Evolutionary conservation across 495 filamentous ascomycete species (phyloP), one percentile per base, ranked within the genome.

Genomic region (Clohesyomyces aquaticus): DNA sequence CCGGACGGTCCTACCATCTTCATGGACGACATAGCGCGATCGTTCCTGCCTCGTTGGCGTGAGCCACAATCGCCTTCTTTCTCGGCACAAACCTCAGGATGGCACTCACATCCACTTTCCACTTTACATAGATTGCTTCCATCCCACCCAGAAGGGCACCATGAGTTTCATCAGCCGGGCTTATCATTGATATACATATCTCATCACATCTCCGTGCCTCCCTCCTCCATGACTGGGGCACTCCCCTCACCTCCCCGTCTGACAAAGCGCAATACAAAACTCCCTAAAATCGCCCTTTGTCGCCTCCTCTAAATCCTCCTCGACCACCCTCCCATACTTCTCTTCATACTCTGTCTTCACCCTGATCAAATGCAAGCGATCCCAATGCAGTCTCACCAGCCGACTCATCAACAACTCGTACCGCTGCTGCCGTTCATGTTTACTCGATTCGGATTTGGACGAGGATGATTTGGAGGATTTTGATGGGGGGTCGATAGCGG

Each of bases 341-440:
- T 76, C 66, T 22, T 61, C 58, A 58, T 78, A 78, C 47, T 77
- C 73, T 27, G 55, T 29, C 70, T 76, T 77, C 38, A 76, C 74
- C 10, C 67, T 48, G 22, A 52, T 27, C 23, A 76, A 32, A 69
- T 78, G 76, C 60, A 65, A 8, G 8, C 66, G 68, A 55, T 78
- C 76, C 76, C 76, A 78, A 57, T 78, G 76, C 53, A 77, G 28
- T 9, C 76, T 57, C 19, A 74, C 69, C 11, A 78, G 54, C 10
- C 76, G 55, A 16, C 69, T 73, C 23, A 77, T 76, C n/a, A 78
- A 66, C 26, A 78, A 49, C 48, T 78, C 76, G 47, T 71, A 73
- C 11, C 76, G 66, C 25, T 75, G 69, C 43, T 71, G 63, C 0
- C 64, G 48, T 22, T 73, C 68, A 43, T 71, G 68, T 53, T 68